Conservation (phyloP, 2,329 filamentous ascomycete species). For the Hypoxylon sp. region DNA sequence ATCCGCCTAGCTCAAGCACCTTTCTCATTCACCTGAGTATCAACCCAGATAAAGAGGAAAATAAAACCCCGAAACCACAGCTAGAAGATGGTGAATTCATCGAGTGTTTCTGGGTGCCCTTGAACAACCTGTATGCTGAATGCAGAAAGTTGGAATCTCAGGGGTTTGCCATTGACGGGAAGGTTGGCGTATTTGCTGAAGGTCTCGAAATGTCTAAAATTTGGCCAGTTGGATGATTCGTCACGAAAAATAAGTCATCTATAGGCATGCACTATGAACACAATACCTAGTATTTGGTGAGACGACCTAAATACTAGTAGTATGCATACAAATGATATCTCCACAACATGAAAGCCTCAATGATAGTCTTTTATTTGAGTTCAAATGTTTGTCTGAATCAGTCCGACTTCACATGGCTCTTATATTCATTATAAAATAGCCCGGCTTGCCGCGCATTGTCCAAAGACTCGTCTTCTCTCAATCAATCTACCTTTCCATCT, state of each 20-base stretch:
- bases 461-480: constrained; percentile 8
- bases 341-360: too few relatives aligned
- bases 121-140: constrained; percentile 61
- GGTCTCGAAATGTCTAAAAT: constrained; percentile 50
- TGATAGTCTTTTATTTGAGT: too few relatives aligned
- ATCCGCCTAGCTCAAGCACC: constrained; percentile 47
- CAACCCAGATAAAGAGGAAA: constrained; percentile 60
- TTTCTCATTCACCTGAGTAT: constrained; percentile 61
- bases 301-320: neutral
- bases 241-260: neutral
- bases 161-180: constrained; percentile 54
- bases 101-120: constrained; percentile 64
- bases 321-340: too few relatives aligned
- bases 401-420: neutral
- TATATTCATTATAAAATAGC: constrained; percentile 19
- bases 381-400: too few relatives aligned
- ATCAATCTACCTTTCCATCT: constrained; percentile 1
- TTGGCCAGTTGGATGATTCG: constrained; percentile 35
- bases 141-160: constrained; percentile 60
- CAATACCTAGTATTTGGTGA: neutral
- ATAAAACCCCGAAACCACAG: constrained; percentile 61
- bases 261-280: neutral
- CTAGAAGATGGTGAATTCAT: constrained; percentile 68
- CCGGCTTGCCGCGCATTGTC: constrained; percentile 10
- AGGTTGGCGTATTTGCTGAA: constrained; percentile 53